Evolutionary conservation across 345 rosid genomes (phyloP), one percentile per base, ranked within the genome.

Genomic region (Sisymbrium irio): DNA sequence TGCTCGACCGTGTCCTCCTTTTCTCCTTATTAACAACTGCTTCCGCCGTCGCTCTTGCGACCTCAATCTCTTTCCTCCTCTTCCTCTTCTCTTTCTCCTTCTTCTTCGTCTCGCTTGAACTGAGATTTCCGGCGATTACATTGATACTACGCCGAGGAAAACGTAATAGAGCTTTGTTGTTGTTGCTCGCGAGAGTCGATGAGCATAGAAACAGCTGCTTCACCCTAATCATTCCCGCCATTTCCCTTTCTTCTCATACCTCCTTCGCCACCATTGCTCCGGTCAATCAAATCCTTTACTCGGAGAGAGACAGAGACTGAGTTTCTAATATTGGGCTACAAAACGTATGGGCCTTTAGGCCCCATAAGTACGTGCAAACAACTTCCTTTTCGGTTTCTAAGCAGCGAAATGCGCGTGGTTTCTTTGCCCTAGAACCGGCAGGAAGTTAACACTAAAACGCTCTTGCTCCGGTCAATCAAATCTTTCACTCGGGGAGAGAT

Each of bases 1-100:
- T 91, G 51, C 79, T 82, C 0, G 97, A 94, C 11, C 97, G 94
- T 42, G 98, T 91, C 47, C 98, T 86, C 57, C 87, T 78, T 82
- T 89, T 91, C 65, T 88, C 87, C 53, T 85, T 81, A 8, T 74
- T 72, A 33, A 62, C 75, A 30, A 63, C 66, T 3, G 79, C 80
- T 50, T 77, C 72, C 1, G 78, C 74, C 41, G 63, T 71, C 3
- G 8, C 72, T 78, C 6, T 63, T 3, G 18, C 65, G 11, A 59
- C 18, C 9, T 63, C 81, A 4, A 58, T 42, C 69, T 72, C 71
- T 68, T 67, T 68, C 30, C 62, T 67, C 50, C 69, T 57, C 73
- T 62, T 73, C 69, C 57, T 71, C 76, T 62, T 75, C 54, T 67
- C 60, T 57, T 77, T 65, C 56, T 77, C 78, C 67, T 72, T 75